Evolutionary conservation across 139 green algal genomes (phyloP), one percentile per base, ranked within the genome.

Genomic region (Chlorella vulgaris): DNA sequence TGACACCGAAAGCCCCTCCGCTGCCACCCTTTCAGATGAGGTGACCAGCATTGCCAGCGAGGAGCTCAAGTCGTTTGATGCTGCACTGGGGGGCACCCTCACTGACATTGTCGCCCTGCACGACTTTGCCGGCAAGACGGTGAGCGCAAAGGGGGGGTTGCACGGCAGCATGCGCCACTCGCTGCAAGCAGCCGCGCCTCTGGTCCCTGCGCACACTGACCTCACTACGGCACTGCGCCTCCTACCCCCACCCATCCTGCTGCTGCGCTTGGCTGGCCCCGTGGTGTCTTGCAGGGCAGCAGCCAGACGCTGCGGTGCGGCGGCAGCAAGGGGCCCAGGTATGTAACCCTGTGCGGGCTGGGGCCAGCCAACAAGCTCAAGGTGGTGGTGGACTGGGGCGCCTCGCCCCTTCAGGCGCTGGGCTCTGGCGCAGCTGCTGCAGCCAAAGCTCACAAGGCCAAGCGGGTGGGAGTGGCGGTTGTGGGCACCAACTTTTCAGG

Each of bases 51-150:
- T 94, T 36, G 87, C 83, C 39, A 84, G 83, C 35, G 83, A 86
- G 0, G 63, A 83, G 21, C 87, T 96, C 8, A 65, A 81, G 42
- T 47, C 58, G 39, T 76, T 96, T 21, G 91, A 96, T 31, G 62
- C 51, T 3, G 38, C 22, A 21, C 71, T 91, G 36, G 84, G 75
- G 5, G 89, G 88, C 15, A 83, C 85, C 6, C 29, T 97, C 50
- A 65, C 76, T 4, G 91, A 94, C 42, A 78, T 94, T 2, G 75
- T 96, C 7, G 51, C 81, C 4, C 71, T 69, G 26, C 86, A 90
- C 36, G 93, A 92, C 10, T 96, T 97, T 85, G 93, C 92, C 71
- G 93, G 88, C 29, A 94, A 93, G 79, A 55, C 73, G 70, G 70
- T 78, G 67, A 53, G 66, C 13, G 5, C 15, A 31, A 15, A 24